A percentile compares a stretch with the other conserved stretches of the same genome.
Evolutionary conservation across 2,329 filamentous ascomycete species (phyloP).

Genomic region (Exophiala sp.): DNA sequence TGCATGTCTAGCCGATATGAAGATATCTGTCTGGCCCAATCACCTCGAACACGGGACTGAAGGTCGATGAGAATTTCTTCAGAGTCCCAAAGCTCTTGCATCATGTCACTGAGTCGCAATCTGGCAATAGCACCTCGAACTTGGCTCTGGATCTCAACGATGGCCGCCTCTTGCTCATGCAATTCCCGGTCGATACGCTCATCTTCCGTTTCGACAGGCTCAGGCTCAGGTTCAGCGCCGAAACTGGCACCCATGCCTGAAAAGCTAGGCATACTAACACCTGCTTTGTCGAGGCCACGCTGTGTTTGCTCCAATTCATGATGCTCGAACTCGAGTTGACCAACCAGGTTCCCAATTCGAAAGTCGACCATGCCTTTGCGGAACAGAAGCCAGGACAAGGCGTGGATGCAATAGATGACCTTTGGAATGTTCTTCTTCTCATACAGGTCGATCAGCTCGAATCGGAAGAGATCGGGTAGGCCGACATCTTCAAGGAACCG

Average conservation of each 20-base stretch:
- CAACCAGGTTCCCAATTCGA: slow-evolving; percentile 92
- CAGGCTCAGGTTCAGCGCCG: slow-evolving; percentile 73
- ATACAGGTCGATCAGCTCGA: slow-evolving; percentile 95
- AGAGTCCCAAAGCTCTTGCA: slow-evolving; percentile 86
- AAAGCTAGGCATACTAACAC: slow-evolving; percentile 95
- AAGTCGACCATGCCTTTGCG: slow-evolving; percentile 94
- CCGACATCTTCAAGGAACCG: slow-evolving; percentile 87
- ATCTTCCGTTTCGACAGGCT: slow-evolving; percentile 79
- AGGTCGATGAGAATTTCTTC: slow-evolving; percentile 76
- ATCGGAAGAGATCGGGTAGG: slow-evolving; percentile 90
- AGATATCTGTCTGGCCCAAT: slow-evolving; percentile 79
- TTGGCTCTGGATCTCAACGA: slow-evolving; percentile 82
- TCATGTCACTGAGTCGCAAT: slow-evolving; percentile 71
- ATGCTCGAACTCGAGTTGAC: slow-evolving; percentile 94
- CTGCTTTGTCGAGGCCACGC: slow-evolving; percentile 92
- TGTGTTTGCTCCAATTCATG: slow-evolving; percentile 97
- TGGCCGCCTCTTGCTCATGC: slow-evolving; percentile 66
- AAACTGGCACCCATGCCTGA: slow-evolving; percentile 96
- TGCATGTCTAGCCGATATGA: slow-evolving; percentile 81
- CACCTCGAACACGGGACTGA: slow-evolving; percentile 81
- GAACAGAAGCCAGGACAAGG: slow-evolving; percentile 93
- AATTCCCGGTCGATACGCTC: slow-evolving; percentile 81
- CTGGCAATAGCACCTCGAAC: slow-evolving; percentile 76
- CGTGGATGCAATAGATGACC: slow-evolving; percentile 98
- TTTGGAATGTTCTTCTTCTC: slow-evolving; percentile 99